Evolutionary conservation across 768 basidiomycete species (phyloP), one percentile per base, ranked within the genome.

Genomic region (Leccinellum rugosiceps): DNA sequence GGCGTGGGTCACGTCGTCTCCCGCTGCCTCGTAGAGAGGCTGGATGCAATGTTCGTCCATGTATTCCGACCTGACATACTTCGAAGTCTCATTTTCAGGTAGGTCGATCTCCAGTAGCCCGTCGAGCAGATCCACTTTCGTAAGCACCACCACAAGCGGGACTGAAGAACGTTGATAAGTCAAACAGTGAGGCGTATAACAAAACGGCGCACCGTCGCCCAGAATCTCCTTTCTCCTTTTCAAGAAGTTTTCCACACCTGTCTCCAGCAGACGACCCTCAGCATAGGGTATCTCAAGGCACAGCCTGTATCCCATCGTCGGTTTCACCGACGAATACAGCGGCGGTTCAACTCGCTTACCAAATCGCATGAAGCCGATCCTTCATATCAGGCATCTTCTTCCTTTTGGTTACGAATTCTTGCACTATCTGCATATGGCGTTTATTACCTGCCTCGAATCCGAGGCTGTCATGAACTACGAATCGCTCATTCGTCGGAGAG

Each of bases 401-500:
- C 44, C 63, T 61, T 45, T 28, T 7, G 14, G 25, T 2, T 31
- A 64, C 53, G 1, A 64, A 64, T 1, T 49, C 0, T 17, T 52
- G 25, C 26, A 65, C 47, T 3, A 41, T 43, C 0, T 50, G 23
- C 17, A 65, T 57, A n/a, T 61, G 57, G 14, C 2, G 1, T 41
- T 48, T 34, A 26, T 64, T 63, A 8, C 19, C 63, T 19, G 59
- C 46, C 31, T 65, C 62, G 15, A 63, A 63, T 1, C 62, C 62
- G 3, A 64, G 58, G 44, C 62, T 63, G 11, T 63, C 63, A 11
- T 64, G 63, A 21, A 65, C 50, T n/a, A 64, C 63, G 14, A 64
- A 57, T 50, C 59, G 55, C 6, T 52, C 26, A 32, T 64, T 64
- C 25, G 21, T 46, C 13, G 52, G 26, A n/a, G 63, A 65, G 11